These are phyloP conservation scores for Globisporangium carolinianum DNA, from an alignment of 352 stramenopile genomes.

Conservation along the genomic window DNA sequence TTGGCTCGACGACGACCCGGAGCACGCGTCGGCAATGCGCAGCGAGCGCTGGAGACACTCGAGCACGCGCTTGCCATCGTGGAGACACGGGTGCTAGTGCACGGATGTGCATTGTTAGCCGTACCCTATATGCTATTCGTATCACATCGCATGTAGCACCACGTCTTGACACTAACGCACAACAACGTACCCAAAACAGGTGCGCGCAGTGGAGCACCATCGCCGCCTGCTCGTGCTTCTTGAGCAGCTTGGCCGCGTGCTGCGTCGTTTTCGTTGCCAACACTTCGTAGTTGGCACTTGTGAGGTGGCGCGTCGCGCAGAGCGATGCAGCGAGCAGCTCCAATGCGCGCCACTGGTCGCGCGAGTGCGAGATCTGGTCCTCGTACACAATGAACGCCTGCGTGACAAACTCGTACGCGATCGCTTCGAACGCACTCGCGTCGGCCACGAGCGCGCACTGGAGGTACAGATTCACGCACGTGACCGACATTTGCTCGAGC, in stretches of 20 bases:
- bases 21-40: slow-evolving; percentile 92
- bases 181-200: slow-evolving; percentile 89
- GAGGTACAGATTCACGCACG: slow-evolving; percentile 92
- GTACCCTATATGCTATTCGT: too few relatives aligned
- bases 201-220: slow-evolving; percentile 94
- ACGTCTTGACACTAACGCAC: too few relatives aligned
- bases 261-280: slow-evolving; percentile 96
- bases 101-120: neutral
- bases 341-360: slow-evolving; percentile 86
- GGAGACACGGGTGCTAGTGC: slow-evolving; percentile 57
- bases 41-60: slow-evolving; percentile 96
- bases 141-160: too few relatives aligned
- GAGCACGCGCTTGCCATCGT: slow-evolving; percentile 91
- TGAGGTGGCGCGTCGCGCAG: slow-evolving; percentile 70
- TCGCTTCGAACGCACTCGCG: slow-evolving; percentile 77
- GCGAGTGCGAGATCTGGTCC: slow-evolving; percentile 91
- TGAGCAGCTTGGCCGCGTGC: slow-evolving; percentile 94
- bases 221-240: slow-evolving; percentile 94
- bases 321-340: slow-evolving; percentile 88
- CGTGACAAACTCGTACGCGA: slow-evolving; percentile 96
- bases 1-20: slow-evolving; percentile 66
- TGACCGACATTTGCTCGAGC: slow-evolving; percentile 60
- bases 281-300: slow-evolving; percentile 89
- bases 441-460: slow-evolving; percentile 90
- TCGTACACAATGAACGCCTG: slow-evolving; percentile 96